These are phyloP conservation scores for Ganoderma multipileum DNA, from an alignment of 1,284 basidiomycete species.

Conservation along the genomic window DNA sequence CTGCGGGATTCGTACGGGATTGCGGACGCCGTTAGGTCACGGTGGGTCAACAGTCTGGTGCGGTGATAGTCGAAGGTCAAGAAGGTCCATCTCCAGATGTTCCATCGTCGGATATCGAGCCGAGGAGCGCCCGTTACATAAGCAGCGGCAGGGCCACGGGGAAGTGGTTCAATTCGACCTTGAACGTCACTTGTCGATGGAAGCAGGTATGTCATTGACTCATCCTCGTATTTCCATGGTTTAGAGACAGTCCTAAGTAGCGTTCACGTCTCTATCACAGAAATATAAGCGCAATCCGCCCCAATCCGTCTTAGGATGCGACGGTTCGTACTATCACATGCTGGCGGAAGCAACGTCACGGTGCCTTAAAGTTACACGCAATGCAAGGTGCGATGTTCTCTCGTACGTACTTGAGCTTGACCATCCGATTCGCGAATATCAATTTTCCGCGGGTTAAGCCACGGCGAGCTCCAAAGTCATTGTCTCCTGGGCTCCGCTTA, in stretches of 20 bases:
- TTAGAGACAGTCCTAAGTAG: not conserved
- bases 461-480: not conserved
- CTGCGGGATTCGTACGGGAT: constrained; percentile 1
- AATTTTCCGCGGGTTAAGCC: not conserved
- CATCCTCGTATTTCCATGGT: not conserved
- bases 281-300: not conserved
- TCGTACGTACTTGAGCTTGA: not conserved
- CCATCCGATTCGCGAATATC: not conserved
- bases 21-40: not conserved
- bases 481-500: not conserved
- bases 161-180: not conserved
- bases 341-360: not conserved
- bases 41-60: not conserved
- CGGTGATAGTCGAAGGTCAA: not conserved
- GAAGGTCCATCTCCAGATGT: not conserved
- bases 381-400: not conserved
- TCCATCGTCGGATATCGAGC: not conserved
- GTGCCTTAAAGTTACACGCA: not conserved
- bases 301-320: not conserved
- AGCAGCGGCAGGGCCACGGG: not conserved
- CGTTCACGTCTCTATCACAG: not conserved
- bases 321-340: not conserved
- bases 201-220: not conserved
- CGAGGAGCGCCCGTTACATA: not conserved
- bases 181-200: not conserved